A percentile compares a stretch with the other conserved stretches of the same genome.
phyloP scores from a whole-genome alignment of 495 filamentous ascomycete genomes.

The Penicillium silybi region DNA sequence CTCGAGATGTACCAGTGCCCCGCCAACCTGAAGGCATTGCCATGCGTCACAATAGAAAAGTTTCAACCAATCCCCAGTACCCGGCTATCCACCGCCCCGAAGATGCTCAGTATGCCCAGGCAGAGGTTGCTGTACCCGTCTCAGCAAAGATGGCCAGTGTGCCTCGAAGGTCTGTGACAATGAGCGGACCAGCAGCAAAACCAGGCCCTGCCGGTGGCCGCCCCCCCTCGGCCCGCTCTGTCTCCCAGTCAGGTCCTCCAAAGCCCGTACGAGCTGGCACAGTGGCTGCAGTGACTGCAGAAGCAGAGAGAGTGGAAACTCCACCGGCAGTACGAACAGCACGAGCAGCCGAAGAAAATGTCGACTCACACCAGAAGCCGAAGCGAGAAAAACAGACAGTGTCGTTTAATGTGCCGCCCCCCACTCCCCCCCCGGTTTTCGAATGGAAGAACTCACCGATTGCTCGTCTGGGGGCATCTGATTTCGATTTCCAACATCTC shows the following conservation, averaged over 20 bases:
- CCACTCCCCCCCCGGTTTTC: constrained; percentile 42
- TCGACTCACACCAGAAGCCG: constrained; percentile 28
- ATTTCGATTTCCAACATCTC: constrained; percentile 42
- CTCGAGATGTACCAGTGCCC: constrained; percentile 3
- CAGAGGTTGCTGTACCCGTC: constrained; percentile 7
- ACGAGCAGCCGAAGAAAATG: constrained; percentile 18
- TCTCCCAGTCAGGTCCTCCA: constrained; percentile 12
- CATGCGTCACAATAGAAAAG: constrained; percentile 16
- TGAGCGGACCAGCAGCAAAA: constrained; percentile 24
- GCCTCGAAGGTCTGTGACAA: constrained; percentile 28
- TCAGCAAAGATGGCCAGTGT: constrained; percentile 22
- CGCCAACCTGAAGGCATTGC: constrained; percentile 5
- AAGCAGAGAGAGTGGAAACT: constrained; percentile 14
- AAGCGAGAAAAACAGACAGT: constrained; percentile 35
- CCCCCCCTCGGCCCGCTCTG: constrained; percentile 8
- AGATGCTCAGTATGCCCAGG: constrained; percentile 16
- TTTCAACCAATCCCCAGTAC: constrained; percentile 18
- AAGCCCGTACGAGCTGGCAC: constrained; percentile 2
- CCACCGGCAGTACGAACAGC: constrained; percentile 12
- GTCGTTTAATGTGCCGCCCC: constrained; percentile 47
- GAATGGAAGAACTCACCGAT: constrained; percentile 42
- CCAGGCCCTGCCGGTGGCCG: constrained; percentile 6
- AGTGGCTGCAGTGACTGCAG: constrained; percentile 2
- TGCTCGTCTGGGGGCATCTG: constrained; percentile 29
- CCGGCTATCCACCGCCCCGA: constrained; percentile 10